These are phyloP conservation scores for Diaporthe sp. DNA, from an alignment of 2,329 filamentous ascomycete genomes.

Conservation along the genomic window DNA sequence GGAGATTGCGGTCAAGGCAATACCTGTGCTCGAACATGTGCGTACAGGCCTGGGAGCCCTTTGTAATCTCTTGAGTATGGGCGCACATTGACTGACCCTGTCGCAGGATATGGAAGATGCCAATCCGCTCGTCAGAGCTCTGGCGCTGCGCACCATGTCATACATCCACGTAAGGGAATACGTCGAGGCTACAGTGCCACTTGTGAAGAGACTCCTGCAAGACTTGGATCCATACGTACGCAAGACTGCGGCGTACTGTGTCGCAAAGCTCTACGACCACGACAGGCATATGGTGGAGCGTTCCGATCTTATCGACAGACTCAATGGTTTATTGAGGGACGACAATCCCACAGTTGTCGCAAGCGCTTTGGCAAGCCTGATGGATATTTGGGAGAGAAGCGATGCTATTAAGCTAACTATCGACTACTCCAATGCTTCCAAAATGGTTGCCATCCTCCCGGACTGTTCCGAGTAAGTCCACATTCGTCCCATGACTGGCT, in stretches of 20 bases:
- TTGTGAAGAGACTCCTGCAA: conserved; percentile 85
- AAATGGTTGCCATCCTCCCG: conserved; percentile 95
- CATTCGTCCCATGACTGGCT: neutral
- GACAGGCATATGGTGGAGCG: conserved; percentile 90
- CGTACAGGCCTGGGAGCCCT: conserved; percentile 45
- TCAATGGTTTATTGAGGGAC: conserved; percentile 91
- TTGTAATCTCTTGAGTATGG: neutral
- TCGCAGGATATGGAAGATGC: conserved; percentile 89
- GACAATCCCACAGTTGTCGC: conserved; percentile 98
- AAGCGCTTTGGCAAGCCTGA: conserved; percentile 88
- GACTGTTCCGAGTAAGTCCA: conserved; percentile 92
- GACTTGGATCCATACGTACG: conserved; percentile 96
- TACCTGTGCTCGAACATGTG: conserved; percentile 88
- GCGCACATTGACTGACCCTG: conserved; percentile 41
- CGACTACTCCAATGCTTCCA: conserved; percentile 96
- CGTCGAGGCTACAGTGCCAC: conserved; percentile 88
- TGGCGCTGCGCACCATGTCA: conserved; percentile 94
- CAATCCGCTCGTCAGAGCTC: conserved; percentile 91
- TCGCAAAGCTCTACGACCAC: conserved; percentile 98
- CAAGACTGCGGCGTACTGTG: conserved; percentile 96
- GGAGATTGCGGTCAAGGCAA: conserved; percentile 92
- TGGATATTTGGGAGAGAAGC: conserved; percentile 99
- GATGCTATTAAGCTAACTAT: conserved; percentile 98
- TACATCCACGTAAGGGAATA: conserved; percentile 98
- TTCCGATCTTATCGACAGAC: conserved; percentile 90